These are phyloP conservation scores for Peterozyma xylosa DNA, from an alignment of 805 yeast genomes.

Conservation along the genomic window DNA sequence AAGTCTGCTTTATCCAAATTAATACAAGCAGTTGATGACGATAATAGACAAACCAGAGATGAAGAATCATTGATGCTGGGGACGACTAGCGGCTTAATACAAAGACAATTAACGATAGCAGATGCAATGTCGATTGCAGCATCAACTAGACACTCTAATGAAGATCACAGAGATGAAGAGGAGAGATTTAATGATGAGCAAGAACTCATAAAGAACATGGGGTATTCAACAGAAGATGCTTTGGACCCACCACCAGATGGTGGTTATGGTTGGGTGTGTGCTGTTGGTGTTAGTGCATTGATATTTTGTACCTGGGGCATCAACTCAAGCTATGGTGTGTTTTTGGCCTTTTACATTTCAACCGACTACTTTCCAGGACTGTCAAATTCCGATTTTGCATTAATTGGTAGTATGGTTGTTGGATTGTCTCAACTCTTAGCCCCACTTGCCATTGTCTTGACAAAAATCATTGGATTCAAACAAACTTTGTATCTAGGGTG, in stretches of 20 bases:
- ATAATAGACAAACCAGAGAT: conserved; percentile 16
- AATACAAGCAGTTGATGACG: conserved; percentile 20
- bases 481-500: conserved; percentile 34
- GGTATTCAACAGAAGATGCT: conserved; percentile 1
- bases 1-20: conserved; percentile 3
- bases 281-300: conserved; percentile 23
- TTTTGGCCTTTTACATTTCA: conserved; percentile 38
- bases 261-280: conserved; percentile 32
- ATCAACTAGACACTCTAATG: no score
- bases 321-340: conserved; percentile 48
- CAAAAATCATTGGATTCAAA: conserved; percentile 43
- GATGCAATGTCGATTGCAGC: no score
- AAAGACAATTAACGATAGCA: no score
- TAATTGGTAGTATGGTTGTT: conserved; percentile 46
- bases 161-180: no score
- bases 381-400: conserved; percentile 40
- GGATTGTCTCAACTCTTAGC: conserved; percentile 52
- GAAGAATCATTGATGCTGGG: neutral
- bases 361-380: conserved; percentile 39
- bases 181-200: neutral
- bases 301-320: conserved; percentile 45
- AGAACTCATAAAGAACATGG: neutral
- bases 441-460: conserved; percentile 45
- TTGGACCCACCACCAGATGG: conserved; percentile 10
- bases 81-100: no score